phyloP scores from a whole-genome alignment of 2,329 filamentous ascomycete species.

The Lecanicillium sp. region DNA sequence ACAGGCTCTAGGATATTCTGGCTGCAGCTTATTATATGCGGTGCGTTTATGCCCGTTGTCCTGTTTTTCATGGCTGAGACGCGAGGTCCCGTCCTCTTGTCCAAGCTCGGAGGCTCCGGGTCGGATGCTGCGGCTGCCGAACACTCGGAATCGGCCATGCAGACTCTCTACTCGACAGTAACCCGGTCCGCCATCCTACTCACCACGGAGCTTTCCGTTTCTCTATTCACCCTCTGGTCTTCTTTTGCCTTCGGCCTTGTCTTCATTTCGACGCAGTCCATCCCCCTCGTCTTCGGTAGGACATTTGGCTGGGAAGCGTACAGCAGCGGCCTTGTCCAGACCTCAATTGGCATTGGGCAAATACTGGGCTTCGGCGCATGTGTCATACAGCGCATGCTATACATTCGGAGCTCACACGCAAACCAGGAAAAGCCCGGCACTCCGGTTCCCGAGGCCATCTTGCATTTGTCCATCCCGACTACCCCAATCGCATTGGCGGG shows the following conservation, averaged over 20 bases:
- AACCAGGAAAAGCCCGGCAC: conserved; percentile 9
- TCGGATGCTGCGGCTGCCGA: no score
- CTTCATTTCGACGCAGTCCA: conserved; percentile 15
- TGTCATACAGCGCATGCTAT: conserved; percentile 8
- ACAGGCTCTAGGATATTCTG: conserved; percentile 11
- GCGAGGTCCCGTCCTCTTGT: conserved; percentile 10
- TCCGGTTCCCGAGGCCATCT: conserved; percentile 13
- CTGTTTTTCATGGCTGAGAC: conserved; percentile 5
- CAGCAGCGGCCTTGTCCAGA: conserved; percentile 12
- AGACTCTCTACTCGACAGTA: conserved; percentile 1
- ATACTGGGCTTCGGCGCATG: conserved; percentile 11
- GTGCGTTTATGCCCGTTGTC: conserved; percentile 6
- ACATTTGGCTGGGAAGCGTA: conserved; percentile 8
- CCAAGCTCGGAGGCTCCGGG: background rate
- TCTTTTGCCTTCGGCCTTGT: conserved; percentile 15
- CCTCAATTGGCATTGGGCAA: conserved; percentile 14
- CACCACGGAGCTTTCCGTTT: conserved; percentile 15
- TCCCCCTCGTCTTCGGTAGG: conserved; percentile 13
- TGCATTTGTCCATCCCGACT: conserved; percentile 13
- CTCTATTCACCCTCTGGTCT: conserved; percentile 15
- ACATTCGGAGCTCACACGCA: background rate
- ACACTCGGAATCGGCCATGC: background rate
- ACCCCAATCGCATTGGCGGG: conserved; percentile 13
- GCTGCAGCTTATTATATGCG: conserved; percentile 15
- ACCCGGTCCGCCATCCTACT: conserved; percentile 13